A percentile compares a stretch with the other conserved stretches of the same genome.
Evolutionary conservation across 768 basidiomycete genomes (phyloP).

Genomic region (Mrakia blollopis): DNA sequence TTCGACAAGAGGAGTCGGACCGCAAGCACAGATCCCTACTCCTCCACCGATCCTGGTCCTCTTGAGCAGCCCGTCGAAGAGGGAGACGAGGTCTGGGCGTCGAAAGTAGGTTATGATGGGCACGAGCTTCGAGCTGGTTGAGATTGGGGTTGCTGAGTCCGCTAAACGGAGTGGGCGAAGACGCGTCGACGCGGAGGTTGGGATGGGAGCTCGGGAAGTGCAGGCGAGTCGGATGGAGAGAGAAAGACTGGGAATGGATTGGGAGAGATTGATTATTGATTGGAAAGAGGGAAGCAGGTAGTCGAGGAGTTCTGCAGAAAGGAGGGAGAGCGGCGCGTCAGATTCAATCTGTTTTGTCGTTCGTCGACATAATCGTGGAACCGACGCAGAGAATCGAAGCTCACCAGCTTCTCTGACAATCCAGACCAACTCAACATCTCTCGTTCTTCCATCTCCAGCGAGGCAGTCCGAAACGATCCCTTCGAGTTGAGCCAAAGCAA

Average conservation of each 20-base stretch:
- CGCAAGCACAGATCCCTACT: slow-evolving; percentile 34
- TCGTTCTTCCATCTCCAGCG: slow-evolving; percentile 17
- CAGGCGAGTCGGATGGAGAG: slow-evolving; percentile 17
- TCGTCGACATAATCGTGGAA: not conserved
- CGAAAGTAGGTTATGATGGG: not conserved
- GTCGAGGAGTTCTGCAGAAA: slow-evolving; percentile 27
- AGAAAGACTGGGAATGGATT: not conserved
- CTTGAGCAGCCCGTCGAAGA: slow-evolving; percentile 22
- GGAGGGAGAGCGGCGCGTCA: slow-evolving; percentile 4
- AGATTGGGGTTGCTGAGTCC: not conserved
- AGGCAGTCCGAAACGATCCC: slow-evolving; percentile 33
- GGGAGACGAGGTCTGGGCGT: slow-evolving; percentile 28
- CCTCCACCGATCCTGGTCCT: slow-evolving; percentile 26
- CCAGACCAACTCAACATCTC: slow-evolving; percentile 32
- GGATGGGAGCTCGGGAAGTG: slow-evolving; percentile 16
- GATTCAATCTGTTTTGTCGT: not conserved
- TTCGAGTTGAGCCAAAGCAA: slow-evolving; percentile 30
- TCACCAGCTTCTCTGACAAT: slow-evolving; percentile 30
- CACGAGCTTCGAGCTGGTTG: not conserved
- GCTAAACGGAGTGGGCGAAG: slow-evolving; percentile 14
- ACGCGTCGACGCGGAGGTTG: not conserved
- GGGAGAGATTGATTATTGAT: slow-evolving; percentile 11
- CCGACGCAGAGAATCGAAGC: not conserved
- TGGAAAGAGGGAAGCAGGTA: slow-evolving; percentile 26
- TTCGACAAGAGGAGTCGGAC: slow-evolving; percentile 30